Evolutionary conservation across 2,329 filamentous ascomycete genomes (phyloP).

Genomic region (Parastagonospora nodorum): DNA sequence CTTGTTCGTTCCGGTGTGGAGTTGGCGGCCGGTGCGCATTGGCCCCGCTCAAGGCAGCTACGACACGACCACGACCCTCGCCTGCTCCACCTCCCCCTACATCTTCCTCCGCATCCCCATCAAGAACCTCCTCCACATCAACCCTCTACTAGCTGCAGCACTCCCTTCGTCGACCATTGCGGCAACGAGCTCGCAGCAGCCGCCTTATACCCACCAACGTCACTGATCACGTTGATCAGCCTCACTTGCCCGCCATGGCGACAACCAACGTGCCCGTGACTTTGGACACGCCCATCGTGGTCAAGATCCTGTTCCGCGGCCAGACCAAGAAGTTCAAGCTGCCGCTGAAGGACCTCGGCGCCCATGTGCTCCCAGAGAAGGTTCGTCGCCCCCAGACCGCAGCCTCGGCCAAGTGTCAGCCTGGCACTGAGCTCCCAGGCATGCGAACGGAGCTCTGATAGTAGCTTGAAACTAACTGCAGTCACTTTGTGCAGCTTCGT

Average conservation of each 20-base stretch:
- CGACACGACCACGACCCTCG: slow-evolving; percentile 14
- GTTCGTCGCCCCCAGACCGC: slow-evolving; percentile 60
- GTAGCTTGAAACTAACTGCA: slow-evolving; percentile 21
- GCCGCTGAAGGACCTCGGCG: slow-evolving; percentile 80
- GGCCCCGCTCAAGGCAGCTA: slow-evolving; percentile 23
- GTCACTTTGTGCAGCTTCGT: slow-evolving; percentile 55
- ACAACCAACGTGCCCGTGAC: slow-evolving; percentile 55
- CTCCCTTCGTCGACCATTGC: slow-evolving; percentile 6
- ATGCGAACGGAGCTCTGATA: slow-evolving; percentile 6
- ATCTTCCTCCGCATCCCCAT: slow-evolving; percentile 11
- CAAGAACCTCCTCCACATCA: slow-evolving; percentile 7
- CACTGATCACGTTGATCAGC: slow-evolving; percentile 27
- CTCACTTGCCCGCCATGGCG: slow-evolving; percentile 43
- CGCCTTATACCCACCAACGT: slow-evolving; percentile 7
- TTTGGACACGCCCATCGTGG: slow-evolving; percentile 75
- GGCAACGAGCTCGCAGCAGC: slow-evolving; percentile 9
- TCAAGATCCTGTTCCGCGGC: slow-evolving; percentile 83
- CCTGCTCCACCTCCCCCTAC: slow-evolving; percentile 17
- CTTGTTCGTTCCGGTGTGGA: slow-evolving; percentile 5
- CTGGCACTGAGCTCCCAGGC: slow-evolving; percentile 15
- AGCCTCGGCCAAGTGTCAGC: slow-evolving; percentile 21
- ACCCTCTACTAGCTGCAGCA: slow-evolving; percentile 1
- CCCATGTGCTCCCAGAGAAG: slow-evolving; percentile 76
- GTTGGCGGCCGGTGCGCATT: not conserved
- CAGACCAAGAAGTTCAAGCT: slow-evolving; percentile 84